Percentiles rank a stretch among this genome's conserved stretches.
These are phyloP conservation scores for Tinospora cordifolia DNA, from an alignment of 164 flowering plant genomes.

Conservation along the genomic window DNA sequence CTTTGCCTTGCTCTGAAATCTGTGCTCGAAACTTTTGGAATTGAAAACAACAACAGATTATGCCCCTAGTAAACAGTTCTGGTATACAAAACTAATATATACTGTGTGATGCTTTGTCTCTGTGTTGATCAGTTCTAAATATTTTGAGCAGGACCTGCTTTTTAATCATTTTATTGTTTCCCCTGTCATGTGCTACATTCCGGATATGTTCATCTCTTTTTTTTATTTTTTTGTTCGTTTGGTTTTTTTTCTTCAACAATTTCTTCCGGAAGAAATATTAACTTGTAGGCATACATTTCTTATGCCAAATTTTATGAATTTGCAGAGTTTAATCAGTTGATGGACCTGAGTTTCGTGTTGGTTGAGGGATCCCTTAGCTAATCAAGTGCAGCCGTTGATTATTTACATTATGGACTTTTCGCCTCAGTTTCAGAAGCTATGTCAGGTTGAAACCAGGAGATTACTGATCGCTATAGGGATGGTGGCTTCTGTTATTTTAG, in stretches of 20 bases:
- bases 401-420: slow-evolving; percentile 25
- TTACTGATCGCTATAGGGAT: slow-evolving; percentile 41
- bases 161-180: no score
- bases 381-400: not conserved
- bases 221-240: not conserved
- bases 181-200: no score
- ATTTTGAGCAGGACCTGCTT: no score
- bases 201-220: not conserved
- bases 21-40: no score
- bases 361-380: not conserved
- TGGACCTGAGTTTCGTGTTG: not conserved
- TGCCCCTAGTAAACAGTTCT: no score
- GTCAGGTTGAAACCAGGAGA: slow-evolving; percentile 37
- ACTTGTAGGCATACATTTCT: not conserved
- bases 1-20: not conserved
- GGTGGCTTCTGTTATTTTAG: slow-evolving; percentile 44
- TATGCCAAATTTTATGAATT: not conserved
- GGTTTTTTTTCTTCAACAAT: not conserved
- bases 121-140: no score
- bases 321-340: slow-evolving; percentile 11
- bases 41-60: no score
- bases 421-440: slow-evolving; percentile 25
- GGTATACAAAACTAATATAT: not conserved
- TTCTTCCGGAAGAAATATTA: not conserved
- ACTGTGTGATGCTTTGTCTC: not conserved